Evolutionary conservation across 2,329 filamentous ascomycete species (phyloP).

Genomic region (Stagonosporopsis cucurbitacearum): DNA sequence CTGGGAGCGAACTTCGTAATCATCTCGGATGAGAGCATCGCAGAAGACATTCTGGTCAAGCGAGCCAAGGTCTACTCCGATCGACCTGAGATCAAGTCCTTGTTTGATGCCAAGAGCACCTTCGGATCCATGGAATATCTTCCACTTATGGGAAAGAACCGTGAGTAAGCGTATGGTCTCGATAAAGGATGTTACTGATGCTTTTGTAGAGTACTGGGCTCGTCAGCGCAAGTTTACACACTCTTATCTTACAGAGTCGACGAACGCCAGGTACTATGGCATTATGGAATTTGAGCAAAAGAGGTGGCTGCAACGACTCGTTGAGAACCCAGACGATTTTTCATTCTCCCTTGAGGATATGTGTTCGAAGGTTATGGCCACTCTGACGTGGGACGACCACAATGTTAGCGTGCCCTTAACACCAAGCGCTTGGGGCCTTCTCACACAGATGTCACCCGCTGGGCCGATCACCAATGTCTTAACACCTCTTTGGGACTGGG

Average conservation of each 20-base stretch:
- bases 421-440: conserved; percentile 61
- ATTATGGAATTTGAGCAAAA: conserved; percentile 62
- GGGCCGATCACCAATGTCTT: conserved; percentile 65
- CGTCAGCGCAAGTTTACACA: conserved; percentile 62
- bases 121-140: conserved; percentile 64
- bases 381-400: conserved; percentile 61
- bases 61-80: conserved; percentile 61
- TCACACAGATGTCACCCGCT: conserved; percentile 65
- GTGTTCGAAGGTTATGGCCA: conserved; percentile 64
- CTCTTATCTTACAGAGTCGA: conserved; percentile 56
- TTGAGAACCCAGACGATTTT: conserved; percentile 60
- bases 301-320: conserved; percentile 58
- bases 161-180: conserved; percentile 45
- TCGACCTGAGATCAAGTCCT: conserved; percentile 56
- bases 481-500: conserved; percentile 60
- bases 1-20: conserved; percentile 55
- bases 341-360: conserved; percentile 61
- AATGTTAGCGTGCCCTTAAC: conserved; percentile 57
- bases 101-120: conserved; percentile 63
- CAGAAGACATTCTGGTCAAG: conserved; percentile 61
- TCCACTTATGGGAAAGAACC: conserved; percentile 63
- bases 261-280: conserved; percentile 54
- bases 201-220: conserved; percentile 58
- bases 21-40: conserved; percentile 60
- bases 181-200: conserved; percentile 15